Evolutionary conservation across 805 yeast genomes (phyloP).

Genomic region (Priceomyces haplophilus): DNA sequence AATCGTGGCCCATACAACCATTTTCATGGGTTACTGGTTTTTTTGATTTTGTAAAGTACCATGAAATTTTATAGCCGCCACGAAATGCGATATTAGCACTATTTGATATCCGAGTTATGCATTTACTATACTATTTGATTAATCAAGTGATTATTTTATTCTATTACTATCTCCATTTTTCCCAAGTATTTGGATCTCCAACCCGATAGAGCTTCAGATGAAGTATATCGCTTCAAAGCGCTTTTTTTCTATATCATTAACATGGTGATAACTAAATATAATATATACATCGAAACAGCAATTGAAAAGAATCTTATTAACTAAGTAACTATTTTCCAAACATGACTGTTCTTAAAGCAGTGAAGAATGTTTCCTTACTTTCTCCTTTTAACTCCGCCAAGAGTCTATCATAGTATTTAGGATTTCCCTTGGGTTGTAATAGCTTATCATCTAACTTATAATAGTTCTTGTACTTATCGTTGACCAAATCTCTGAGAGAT

Average conservation of each 20-base stretch:
- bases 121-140: no score
- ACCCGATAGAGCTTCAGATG: no score
- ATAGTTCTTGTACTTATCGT: slow-evolving; percentile 60
- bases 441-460: slow-evolving; percentile 66
- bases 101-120: no score
- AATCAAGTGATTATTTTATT: no score
- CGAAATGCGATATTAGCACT: no score
- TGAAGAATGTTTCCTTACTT: slow-evolving; percentile 58
- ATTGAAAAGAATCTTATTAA: neutral
- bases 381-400: slow-evolving; percentile 69
- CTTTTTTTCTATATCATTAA: neutral
- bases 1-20: slow-evolving; percentile 1
- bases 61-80: no score
- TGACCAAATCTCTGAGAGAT: slow-evolving; percentile 54
- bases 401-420: slow-evolving; percentile 70
- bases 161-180: no score
- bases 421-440: slow-evolving; percentile 79
- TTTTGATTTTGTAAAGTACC: no score
- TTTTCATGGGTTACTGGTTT: neutral
- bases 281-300: neutral
- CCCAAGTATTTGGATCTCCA: no score
- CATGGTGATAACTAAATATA: neutral
- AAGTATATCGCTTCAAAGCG: no score
- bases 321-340: slow-evolving; percentile 55
- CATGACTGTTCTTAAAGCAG: slow-evolving; percentile 71